Percentiles rank a stretch among this genome's conserved stretches.
These are phyloP conservation scores for Sabuloglossum arenarium DNA, from an alignment of 495 filamentous ascomycete species.

Conservation along the genomic window DNA sequence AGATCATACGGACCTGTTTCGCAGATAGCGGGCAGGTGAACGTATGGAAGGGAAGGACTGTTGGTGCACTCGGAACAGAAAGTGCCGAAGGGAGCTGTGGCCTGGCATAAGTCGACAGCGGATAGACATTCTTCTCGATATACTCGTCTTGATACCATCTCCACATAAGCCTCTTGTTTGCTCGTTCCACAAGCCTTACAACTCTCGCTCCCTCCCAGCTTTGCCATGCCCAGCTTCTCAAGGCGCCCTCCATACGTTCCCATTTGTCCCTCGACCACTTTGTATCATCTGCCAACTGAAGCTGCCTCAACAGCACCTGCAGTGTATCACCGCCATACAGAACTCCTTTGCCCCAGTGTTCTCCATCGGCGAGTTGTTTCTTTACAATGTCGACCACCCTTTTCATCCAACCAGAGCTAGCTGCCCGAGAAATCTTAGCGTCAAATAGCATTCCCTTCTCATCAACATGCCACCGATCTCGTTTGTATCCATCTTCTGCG, in stretches of 20 bases:
- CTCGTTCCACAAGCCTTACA: constrained; percentile 70
- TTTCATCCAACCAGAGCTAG: constrained; percentile 69
- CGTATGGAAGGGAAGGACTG: constrained; percentile 94
- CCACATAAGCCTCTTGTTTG: constrained; percentile 53
- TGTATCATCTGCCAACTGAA: constrained; percentile 20
- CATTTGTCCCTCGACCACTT: constrained; percentile 19
- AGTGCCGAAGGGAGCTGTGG: constrained; percentile 57
- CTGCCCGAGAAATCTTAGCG: constrained; percentile 32
- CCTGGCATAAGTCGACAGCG: constrained; percentile 40
- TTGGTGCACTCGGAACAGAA: constrained; percentile 74
- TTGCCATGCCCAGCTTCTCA: constrained; percentile 52
- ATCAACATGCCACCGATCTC: constrained; percentile 90
- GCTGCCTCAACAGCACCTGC: constrained; percentile 24
- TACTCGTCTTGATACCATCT: constrained; percentile 81
- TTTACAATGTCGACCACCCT: constrained; percentile 88
- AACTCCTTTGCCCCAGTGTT: constrained; percentile 63
- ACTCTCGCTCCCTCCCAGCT: constrained; percentile 79
- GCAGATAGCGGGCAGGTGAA: constrained; percentile 91
- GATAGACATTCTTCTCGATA: constrained; percentile 34
- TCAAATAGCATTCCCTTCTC: constrained; percentile 70
- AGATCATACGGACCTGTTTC: constrained; percentile 86
- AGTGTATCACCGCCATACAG: constrained; percentile 32
- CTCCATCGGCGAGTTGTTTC: constrained; percentile 74
- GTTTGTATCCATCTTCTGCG: constrained; percentile 41
- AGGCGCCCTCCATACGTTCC: constrained; percentile 19